phyloP scores from a whole-genome alignment of 2,329 filamentous ascomycete species.

The Geosmithia putterillii region DNA sequence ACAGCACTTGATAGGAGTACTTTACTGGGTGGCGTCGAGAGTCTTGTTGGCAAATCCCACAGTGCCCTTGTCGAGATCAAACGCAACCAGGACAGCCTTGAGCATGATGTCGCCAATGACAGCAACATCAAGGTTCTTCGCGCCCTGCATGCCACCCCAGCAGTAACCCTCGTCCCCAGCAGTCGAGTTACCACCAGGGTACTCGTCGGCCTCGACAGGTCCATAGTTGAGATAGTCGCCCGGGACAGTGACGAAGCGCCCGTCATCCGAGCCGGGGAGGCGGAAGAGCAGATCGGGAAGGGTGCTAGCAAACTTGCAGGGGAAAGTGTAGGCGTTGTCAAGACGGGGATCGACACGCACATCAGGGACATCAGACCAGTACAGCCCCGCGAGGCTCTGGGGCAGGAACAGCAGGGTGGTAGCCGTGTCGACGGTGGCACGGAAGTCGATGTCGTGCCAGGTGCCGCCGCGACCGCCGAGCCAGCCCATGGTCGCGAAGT shows the following conservation, averaged over 20 bases:
- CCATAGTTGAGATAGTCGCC: conserved; percentile 45
- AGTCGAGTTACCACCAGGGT: conserved; percentile 30
- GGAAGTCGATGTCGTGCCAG: conserved; percentile 32
- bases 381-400: conserved; percentile 40
- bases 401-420: conserved; percentile 54
- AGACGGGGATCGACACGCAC: conserved; percentile 32
- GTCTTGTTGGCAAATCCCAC: conserved; percentile 32
- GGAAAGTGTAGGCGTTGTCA: conserved; percentile 41
- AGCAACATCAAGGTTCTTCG: conserved; percentile 31
- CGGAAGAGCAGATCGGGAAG: conserved; percentile 47
- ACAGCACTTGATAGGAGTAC: not conserved
- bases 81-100: conserved; percentile 65
- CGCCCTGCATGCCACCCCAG: conserved; percentile 64
- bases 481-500: conserved; percentile 35
- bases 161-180: conserved; percentile 39
- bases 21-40: conserved; percentile 13
- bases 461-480: conserved; percentile 30
- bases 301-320: conserved; percentile 36
- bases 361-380: conserved; percentile 43
- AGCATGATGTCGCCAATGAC: conserved; percentile 73
- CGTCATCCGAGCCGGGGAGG: conserved; percentile 33
- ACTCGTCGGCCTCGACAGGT: conserved; percentile 28
- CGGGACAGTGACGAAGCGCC: conserved; percentile 39
- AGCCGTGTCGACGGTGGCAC: conserved; percentile 55
- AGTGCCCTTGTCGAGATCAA: conserved; percentile 36